Conservation (phyloP, 2,329 filamentous ascomycete genomes). For the Colletotrichum graminicola region DNA sequence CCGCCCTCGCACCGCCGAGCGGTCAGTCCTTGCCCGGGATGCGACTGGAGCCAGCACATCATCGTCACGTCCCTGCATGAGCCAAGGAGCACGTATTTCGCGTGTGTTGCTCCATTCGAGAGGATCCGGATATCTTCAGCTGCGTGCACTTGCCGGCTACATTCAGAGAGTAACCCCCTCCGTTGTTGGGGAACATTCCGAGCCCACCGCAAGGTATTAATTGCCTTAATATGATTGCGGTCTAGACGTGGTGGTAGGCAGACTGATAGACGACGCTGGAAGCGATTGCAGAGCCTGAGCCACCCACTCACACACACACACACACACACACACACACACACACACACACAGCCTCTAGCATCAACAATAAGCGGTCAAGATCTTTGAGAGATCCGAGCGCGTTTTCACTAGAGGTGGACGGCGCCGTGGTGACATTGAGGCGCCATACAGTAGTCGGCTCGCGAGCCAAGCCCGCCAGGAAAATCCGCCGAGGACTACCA, state of each 20-base stretch:
- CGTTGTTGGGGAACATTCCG: background rate
- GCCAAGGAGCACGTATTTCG: slow-evolving; percentile 16
- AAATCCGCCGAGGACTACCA: background rate
- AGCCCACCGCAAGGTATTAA: background rate
- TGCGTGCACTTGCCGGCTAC: background rate
- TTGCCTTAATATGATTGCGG: background rate
- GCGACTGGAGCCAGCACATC: slow-evolving; percentile 39
- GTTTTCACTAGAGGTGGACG: slow-evolving; percentile 24
- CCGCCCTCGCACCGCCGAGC: slow-evolving; percentile 10
- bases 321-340: slow-evolving; percentile 9
- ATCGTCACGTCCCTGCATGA: slow-evolving; percentile 24
- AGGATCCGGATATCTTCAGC: slow-evolving; percentile 20
- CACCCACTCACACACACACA: slow-evolving; percentile 20
- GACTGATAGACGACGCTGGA: background rate
- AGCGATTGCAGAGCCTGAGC: slow-evolving; percentile 2
- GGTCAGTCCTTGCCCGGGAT: slow-evolving; percentile 32
- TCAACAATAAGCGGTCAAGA: slow-evolving; percentile 37
- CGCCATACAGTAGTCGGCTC: slow-evolving; percentile 15
- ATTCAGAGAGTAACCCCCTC: background rate
- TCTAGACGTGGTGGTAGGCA: slow-evolving; percentile 6
- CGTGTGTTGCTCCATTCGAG: slow-evolving; percentile 1
- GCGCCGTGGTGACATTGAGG: slow-evolving; percentile 27
- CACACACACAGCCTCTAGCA: slow-evolving; percentile 20
- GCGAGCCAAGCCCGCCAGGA: slow-evolving; percentile 5
- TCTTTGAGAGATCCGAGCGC: slow-evolving; percentile 28